Evolutionary conservation across 1,284 basidiomycete species (phyloP).

Genomic region (Cryptococcus jaspeensis): DNA sequence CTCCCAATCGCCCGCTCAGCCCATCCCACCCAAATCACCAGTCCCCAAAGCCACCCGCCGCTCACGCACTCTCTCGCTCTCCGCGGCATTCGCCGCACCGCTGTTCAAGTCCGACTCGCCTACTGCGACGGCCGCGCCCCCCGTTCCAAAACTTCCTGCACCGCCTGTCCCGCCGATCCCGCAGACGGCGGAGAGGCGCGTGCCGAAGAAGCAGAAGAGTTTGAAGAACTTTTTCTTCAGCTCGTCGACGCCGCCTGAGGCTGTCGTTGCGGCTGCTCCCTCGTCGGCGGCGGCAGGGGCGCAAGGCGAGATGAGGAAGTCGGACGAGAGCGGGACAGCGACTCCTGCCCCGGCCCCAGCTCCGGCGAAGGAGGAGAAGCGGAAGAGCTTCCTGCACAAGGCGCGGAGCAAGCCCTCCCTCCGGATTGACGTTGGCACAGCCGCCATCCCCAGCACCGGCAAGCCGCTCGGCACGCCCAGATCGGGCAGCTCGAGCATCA

Average conservation of each 20-base stretch:
- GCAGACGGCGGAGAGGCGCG: background rate
- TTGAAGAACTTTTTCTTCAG: slow-evolving; percentile 35
- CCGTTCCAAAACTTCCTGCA: background rate
- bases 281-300: background rate
- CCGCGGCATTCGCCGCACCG: slow-evolving; percentile 10
- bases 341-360: too few species aligned
- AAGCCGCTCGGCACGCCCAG: slow-evolving; percentile 7
- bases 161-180: slow-evolving; percentile 9
- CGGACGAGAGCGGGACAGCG: too few species aligned
- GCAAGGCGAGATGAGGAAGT: background rate
- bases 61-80: slow-evolving; percentile 22
- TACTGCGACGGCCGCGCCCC: background rate
- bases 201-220: slow-evolving; percentile 29
- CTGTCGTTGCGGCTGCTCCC: background rate
- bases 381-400: slow-evolving; percentile 13
- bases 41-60: slow-evolving; percentile 3
- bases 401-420: slow-evolving; percentile 28
- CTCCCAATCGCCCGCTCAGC: background rate
- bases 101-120: background rate
- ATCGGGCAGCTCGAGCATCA: slow-evolving; percentile 1
- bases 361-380: background rate
- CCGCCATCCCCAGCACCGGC: background rate
- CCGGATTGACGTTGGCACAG: slow-evolving; percentile 24
- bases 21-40: background rate
- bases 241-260: slow-evolving; percentile 7